phyloP scores from a whole-genome alignment of 2,329 filamentous ascomycete species.

The Xylariales sp. region DNA sequence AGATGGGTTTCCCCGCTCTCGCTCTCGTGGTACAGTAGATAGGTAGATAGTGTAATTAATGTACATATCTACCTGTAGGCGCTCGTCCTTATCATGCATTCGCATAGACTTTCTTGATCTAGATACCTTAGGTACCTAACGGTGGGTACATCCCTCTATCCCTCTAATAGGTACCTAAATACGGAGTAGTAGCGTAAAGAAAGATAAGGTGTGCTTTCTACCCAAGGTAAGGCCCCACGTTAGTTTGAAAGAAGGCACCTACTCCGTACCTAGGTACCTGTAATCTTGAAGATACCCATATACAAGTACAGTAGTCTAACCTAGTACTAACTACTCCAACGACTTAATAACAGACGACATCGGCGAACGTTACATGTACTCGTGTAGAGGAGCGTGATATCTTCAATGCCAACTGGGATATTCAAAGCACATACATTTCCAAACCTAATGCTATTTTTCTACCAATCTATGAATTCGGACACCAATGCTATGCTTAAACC shows the following conservation, averaged over 20 bases:
- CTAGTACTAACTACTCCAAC: no score
- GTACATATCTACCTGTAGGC: not conserved
- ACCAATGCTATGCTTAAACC: conserved; percentile 7
- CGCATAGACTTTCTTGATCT: conserved; percentile 27
- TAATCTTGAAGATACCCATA: no score
- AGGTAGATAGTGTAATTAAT: no score
- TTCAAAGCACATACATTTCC: not conserved
- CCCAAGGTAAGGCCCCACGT: no score
- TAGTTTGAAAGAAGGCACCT: no score
- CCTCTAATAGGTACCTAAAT: no score
- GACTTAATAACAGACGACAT: not conserved
- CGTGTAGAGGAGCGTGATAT: not conserved
- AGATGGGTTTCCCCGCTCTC: conserved; percentile 24
- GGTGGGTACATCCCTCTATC: no score
- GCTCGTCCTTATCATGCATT: conserved; percentile 16
- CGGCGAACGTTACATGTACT: not conserved
- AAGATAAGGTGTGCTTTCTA: no score
- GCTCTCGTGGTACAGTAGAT: no score
- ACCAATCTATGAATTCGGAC: conserved; percentile 22
- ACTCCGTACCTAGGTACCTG: no score
- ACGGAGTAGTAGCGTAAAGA: not conserved
- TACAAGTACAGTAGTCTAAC: no score
- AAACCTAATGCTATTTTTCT: conserved; percentile 19
- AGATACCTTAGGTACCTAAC: conserved; percentile 7
- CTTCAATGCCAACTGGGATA: no score